phyloP scores from a whole-genome alignment of 345 rosid species.

The Brassica incana region DNA sequence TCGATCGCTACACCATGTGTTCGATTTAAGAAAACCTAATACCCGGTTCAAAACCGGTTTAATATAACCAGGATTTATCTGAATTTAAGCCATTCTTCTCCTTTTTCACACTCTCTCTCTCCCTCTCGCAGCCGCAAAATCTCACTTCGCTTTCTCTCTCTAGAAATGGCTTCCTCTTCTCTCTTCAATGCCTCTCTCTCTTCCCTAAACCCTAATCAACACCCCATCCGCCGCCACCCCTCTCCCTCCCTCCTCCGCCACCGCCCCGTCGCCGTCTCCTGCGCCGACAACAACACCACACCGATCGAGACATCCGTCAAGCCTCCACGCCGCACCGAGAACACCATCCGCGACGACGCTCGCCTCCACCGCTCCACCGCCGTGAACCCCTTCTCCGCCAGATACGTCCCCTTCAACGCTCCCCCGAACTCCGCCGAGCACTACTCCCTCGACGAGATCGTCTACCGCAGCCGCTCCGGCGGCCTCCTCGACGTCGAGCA shows the following conservation, averaged over 20 bases:
- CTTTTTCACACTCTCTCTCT: not conserved
- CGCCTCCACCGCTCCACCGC: conserved; percentile 53
- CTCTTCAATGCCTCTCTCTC: conserved; percentile 1
- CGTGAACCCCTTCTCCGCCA: conserved; percentile 57
- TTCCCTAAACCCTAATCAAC: not conserved
- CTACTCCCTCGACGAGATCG: conserved; percentile 88
- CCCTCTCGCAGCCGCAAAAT: not conserved
- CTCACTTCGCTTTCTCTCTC: not conserved
- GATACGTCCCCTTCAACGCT: conserved; percentile 72
- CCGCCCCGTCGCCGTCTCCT: conserved; percentile 32
- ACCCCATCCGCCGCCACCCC: not conserved
- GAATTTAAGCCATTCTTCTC: not conserved
- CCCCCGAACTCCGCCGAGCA: conserved; percentile 53
- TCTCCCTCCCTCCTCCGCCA: conserved; percentile 2
- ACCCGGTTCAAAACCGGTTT: not conserved
- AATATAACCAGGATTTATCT: not conserved
- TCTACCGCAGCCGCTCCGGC: conserved; percentile 80
- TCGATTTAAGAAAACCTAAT: not conserved
- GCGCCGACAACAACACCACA: conserved; percentile 34
- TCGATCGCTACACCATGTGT: not conserved
- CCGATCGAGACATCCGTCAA: conserved; percentile 33
- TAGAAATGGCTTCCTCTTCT: not conserved
- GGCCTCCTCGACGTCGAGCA: conserved; percentile 82
- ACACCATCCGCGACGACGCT: conserved; percentile 70
- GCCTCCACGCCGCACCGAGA: conserved; percentile 42